Evolutionary conservation across 2,329 filamentous ascomycete species (phyloP), one percentile per base, ranked within the genome.

Genomic region (Tolypocladium pustulatum): DNA sequence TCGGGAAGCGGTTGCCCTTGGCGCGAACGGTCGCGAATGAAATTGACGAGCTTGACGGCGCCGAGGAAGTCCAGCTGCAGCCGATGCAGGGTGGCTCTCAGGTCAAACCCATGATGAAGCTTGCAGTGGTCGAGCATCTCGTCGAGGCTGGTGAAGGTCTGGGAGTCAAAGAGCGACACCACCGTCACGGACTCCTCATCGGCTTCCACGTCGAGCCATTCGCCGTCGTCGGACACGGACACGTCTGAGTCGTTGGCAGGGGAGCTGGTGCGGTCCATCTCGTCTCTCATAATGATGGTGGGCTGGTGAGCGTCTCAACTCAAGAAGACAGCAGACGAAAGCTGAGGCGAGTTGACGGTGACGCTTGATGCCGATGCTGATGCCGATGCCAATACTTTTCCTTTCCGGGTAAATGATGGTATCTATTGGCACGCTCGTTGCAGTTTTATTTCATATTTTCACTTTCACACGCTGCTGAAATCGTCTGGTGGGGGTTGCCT

Each of bases 41-140:
- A 91, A 69, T 92, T 92, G 69, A 91, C 84, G 38, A 92, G 76
- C 72, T 86, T 91, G 65, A 92, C 83, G 60, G 80, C 83, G 34
- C 84, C 88, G 60, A 90, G 80, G 65, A 91, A 91, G 67, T 92
- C 88, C 52, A 91, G 77, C 27, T 75, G 79, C 68, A 84, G 71
- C 27, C 73, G 75, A 59, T 83, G 81, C 59, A 84, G 77, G 38
- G 83, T 75, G 57, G 77, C 80, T 57, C 85, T 68, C 60, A 92
- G 82, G 71, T 91, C 87, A 65, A 92, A 88, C 34, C 74, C 72
- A 67, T 86, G 78, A 64, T 82, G 83, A 55, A 85, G 78, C 66
- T 82, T 87, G 79, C 85, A 88, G 68, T 90, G 78, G 40, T 78
- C 74, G 53, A 92, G 75, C 87, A 92, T 90, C 25, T 80, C 77